Evolutionary conservation across 805 yeast genomes (phyloP).

Genomic region (Myxozyma nipponensis): DNA sequence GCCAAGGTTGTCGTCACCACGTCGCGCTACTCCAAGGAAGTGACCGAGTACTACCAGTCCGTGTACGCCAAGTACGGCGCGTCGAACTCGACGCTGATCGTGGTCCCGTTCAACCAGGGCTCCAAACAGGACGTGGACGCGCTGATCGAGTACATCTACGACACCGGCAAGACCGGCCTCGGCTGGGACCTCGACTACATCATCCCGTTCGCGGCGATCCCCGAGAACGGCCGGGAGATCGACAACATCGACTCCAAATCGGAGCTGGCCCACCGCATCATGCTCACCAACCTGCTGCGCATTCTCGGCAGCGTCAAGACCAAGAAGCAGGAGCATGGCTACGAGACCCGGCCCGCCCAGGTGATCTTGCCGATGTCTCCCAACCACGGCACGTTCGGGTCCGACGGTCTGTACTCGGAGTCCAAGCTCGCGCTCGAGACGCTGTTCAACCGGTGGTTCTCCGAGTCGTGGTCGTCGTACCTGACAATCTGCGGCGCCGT

Average conservation of each 20-base stretch:
- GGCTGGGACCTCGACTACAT: conserved; percentile 97
- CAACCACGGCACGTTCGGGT: conserved; percentile 98
- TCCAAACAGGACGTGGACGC: conserved; percentile 90
- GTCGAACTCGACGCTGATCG: conserved; percentile 83
- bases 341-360: conserved; percentile 97
- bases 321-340: conserved; percentile 68
- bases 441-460: conserved; percentile 96
- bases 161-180: conserved; percentile 81
- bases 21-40: conserved; percentile 87
- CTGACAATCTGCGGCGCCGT: conserved; percentile 97
- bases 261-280: conserved; percentile 96
- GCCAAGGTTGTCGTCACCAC: conserved; percentile 96
- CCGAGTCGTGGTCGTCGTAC: conserved; percentile 94
- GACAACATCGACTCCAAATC: conserved; percentile 91
- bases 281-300: conserved; percentile 93
- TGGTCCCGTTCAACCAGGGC: conserved; percentile 97
- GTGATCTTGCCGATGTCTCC: conserved; percentile 95
- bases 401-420: conserved; percentile 97
- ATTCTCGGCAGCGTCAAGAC: conserved; percentile 85
- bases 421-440: conserved; percentile 94
- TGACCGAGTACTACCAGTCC: conserved; percentile 92
- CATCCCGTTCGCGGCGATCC: conserved; percentile 98
- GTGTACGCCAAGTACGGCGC: conserved; percentile 93
- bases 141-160: conserved; percentile 78
- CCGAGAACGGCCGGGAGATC: conserved; percentile 96